Evolutionary conservation across 2,329 filamentous ascomycete genomes (phyloP).

Genomic region (Colletotrichum trifolii): DNA sequence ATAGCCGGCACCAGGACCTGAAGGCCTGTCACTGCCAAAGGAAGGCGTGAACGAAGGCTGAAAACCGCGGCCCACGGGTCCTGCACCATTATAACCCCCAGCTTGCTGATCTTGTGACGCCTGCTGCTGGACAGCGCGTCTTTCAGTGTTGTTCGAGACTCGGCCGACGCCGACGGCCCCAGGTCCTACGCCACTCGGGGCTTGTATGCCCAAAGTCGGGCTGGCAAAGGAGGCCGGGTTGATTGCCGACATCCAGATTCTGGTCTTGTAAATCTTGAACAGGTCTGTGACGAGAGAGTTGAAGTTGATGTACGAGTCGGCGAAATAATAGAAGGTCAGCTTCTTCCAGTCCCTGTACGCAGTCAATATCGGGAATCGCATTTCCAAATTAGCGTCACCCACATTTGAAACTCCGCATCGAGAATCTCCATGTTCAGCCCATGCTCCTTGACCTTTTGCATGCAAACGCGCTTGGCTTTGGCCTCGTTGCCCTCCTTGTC

Average conservation of each 20-base stretch:
- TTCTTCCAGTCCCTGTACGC: conserved; percentile 92
- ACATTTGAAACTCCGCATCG: conserved; percentile 99
- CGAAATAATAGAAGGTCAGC: conserved; percentile 98
- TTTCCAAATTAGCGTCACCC: conserved; percentile 54
- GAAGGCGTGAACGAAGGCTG: conserved; percentile 55
- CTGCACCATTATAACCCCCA: conserved; percentile 49
- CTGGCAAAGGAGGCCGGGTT: conserved; percentile 96
- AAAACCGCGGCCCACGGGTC: conserved; percentile 53
- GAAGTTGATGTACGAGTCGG: conserved; percentile 98
- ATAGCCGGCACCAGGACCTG: conserved; percentile 52
- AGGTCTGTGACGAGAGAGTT: conserved; percentile 96
- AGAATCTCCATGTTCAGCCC: conserved; percentile 98
- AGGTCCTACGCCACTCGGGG: conserved; percentile 73
- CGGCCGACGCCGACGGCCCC: conserved; percentile 72
- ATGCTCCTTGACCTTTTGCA: conserved; percentile 96
- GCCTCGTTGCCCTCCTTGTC: conserved; percentile 98
- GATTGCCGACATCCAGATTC: conserved; percentile 99
- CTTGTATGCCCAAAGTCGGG: conserved; percentile 77
- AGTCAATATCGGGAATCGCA: conserved; percentile 6
- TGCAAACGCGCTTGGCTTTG: conserved; percentile 95
- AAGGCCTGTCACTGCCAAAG: conserved; percentile 55
- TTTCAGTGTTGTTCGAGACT: conserved; percentile 53
- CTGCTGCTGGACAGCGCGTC: conserved; percentile 54
- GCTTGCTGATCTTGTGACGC: conserved; percentile 46
- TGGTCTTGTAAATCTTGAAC: conserved; percentile 99